Percentiles rank a stretch among this genome's conserved stretches.
These are phyloP conservation scores for Lentinula sp. DNA, from an alignment of 768 basidiomycete species.

Conservation along the genomic window DNA sequence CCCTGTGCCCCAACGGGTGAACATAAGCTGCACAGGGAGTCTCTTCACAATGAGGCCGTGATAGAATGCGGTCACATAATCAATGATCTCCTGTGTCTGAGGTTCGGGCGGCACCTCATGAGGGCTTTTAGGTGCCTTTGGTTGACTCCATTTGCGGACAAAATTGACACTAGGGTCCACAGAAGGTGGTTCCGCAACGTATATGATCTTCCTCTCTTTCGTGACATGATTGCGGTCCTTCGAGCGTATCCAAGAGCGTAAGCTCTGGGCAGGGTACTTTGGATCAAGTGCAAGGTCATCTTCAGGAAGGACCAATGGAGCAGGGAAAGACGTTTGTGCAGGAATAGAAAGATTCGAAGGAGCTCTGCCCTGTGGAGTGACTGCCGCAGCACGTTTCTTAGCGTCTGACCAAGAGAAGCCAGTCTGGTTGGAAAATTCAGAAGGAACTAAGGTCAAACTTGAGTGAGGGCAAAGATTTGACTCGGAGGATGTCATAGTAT, in stretches of 20 bases:
- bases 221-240: slow-evolving; percentile 26
- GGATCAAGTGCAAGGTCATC: slow-evolving; percentile 29
- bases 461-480: not conserved
- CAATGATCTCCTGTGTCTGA: slow-evolving; percentile 15
- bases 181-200: slow-evolving; percentile 24
- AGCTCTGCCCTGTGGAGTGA: not conserved
- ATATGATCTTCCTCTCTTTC: slow-evolving; percentile 18
- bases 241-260: slow-evolving; percentile 21
- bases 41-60: slow-evolving; percentile 21
- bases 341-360: not conserved
- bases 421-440: not conserved
- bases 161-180: slow-evolving; percentile 15
- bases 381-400: not conserved
- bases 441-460: not conserved
- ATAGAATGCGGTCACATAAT: slow-evolving; percentile 27
- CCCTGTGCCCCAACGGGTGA: slow-evolving; percentile 20
- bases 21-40: slow-evolving; percentile 15
- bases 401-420: not conserved
- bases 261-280: slow-evolving; percentile 25
- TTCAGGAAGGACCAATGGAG: slow-evolving; percentile 24
- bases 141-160: slow-evolving; percentile 17
- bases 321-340: slow-evolving; percentile 16
- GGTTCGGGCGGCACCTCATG: slow-evolving; percentile 11
- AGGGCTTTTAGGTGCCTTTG: slow-evolving; percentile 5
- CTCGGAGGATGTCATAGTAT: not conserved